These are phyloP conservation scores for Amylocarpus encephaloides DNA, from an alignment of 2,329 filamentous ascomycete species.

Conservation along the genomic window DNA sequence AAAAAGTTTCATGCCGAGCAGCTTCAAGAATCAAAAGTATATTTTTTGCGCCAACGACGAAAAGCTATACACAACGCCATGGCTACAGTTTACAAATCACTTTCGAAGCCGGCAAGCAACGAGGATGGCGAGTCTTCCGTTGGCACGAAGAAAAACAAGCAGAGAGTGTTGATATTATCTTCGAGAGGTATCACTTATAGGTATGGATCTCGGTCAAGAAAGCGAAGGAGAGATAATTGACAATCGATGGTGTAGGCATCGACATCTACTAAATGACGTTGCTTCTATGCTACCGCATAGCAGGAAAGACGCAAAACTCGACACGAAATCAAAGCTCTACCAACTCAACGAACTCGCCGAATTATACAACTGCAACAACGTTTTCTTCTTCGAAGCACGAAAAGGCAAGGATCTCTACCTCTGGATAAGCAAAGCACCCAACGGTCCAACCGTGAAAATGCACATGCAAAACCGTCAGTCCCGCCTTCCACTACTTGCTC, in stretches of 20 bases:
- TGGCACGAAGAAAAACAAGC: constrained; percentile 57
- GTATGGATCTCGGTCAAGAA: constrained; percentile 36
- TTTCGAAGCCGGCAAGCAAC: constrained; percentile 54
- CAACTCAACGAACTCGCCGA: constrained; percentile 67
- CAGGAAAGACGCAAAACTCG: constrained; percentile 92
- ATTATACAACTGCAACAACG: constrained; percentile 90
- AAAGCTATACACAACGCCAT: constrained; percentile 38
- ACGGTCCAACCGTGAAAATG: constrained; percentile 54
- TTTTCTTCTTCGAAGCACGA: constrained; percentile 90
- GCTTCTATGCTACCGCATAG: constrained; percentile 83
- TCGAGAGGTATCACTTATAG: constrained; percentile 88
- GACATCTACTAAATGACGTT: constrained; percentile 87
- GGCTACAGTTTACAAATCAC: constrained; percentile 69
- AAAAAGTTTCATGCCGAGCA: constrained; percentile 12
- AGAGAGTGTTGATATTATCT: constrained; percentile 81
- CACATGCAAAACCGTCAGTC: constrained; percentile 66
- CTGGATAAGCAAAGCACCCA: constrained; percentile 84
- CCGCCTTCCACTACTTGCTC: neutral
- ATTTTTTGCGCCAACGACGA: constrained; percentile 22
- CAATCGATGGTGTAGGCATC: constrained; percentile 54
- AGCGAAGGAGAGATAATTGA: neutral
- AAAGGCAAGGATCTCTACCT: constrained; percentile 93
- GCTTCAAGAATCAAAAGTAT: neutral
- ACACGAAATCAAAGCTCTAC: constrained; percentile 85
- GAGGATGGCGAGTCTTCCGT: constrained; percentile 43